phyloP scores from a whole-genome alignment of 2,329 filamentous ascomycete species.

The Aspergillus sp. region DNA sequence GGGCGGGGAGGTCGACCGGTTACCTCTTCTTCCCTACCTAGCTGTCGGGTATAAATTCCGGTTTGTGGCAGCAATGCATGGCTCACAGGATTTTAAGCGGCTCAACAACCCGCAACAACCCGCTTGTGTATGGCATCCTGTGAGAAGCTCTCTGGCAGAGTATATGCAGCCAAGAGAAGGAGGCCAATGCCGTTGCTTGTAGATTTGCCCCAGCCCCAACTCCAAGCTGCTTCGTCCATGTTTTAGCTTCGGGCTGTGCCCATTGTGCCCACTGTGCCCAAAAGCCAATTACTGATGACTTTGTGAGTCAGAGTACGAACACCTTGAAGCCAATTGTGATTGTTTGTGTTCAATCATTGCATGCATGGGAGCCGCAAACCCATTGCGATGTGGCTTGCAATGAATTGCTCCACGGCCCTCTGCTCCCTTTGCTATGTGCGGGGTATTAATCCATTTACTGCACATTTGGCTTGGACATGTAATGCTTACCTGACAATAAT shows the following conservation, averaged over 20 bases:
- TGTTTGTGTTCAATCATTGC: neutral
- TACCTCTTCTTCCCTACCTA: neutral
- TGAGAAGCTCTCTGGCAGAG: neutral
- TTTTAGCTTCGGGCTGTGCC: neutral
- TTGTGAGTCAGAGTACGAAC: neutral
- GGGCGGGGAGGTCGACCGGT: neutral
- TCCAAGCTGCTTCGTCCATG: neutral
- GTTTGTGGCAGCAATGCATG: neutral
- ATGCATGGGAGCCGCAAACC: too few relatives aligned
- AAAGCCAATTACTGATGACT: neutral
- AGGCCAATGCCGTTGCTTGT: neutral
- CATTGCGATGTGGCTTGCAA: neutral
- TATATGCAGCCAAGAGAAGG: constrained; percentile 1
- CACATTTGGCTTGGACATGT: neutral
- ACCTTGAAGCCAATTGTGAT: neutral
- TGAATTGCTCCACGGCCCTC: neutral
- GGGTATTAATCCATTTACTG: neutral
- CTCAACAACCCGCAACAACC: constrained; percentile 1
- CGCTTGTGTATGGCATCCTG: neutral
- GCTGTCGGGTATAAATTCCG: neutral
- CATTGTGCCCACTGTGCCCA: neutral
- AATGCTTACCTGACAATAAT: too few relatives aligned
- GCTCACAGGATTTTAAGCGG: neutral
- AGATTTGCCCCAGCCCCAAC: neutral
- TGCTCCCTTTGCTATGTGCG: neutral